Base-by-base conservation (phyloP, 1,284 basidiomycete species). In the Pascua guehoae region DNA sequence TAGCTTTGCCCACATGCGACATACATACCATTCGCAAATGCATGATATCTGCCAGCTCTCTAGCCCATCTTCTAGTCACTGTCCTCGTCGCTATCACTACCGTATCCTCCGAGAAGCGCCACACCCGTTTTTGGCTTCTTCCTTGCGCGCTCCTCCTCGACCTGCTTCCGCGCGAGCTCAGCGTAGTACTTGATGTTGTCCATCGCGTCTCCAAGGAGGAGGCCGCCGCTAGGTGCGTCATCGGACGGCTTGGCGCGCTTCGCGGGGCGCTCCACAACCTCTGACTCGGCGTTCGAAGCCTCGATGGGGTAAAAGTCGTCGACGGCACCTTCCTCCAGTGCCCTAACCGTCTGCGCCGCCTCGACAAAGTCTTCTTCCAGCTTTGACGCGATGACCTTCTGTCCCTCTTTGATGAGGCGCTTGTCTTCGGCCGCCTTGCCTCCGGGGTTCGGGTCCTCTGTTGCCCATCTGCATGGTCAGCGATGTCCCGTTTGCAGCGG, bases 391-490 rank as follows among this genome's bases (percentile, higher is more conserved):
- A 97, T 93, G 1, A 89, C 91, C 60, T 88, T 85, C 65, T 87
- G 85, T 0, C 93, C 93, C 66, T 88, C 81, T 12, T 88, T 85
- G 67, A 90, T 87, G 43, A 97, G 73, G 37, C 91, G 81, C 16
- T 83, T 81, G 70, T 91, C 89, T 77, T 96, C 93, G 3, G 84
- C 83, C 8, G 88, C 85, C 69, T 92, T 93, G 55, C 87, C 86
- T 0, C 85, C 85, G 0, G 93, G 93, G 73, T 97, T 96, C 2
- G 93, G 93, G 73, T 97, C 93, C 73, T 95, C 93, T 0, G 93
- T 96, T 45, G 93, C 93, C 93, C 93, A 97, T 53, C 74, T 75
- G 52, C 5, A 7, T 7, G 5, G 57, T 57, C 36, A 52, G 51
- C 36, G 36, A 14, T 32, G 24, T 16, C n/a, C 38, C 12, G 43